Evolutionary conservation across 345 rosid species (phyloP), one percentile per base, ranked within the genome.

Genomic region (Gossypium ekmanianum): DNA sequence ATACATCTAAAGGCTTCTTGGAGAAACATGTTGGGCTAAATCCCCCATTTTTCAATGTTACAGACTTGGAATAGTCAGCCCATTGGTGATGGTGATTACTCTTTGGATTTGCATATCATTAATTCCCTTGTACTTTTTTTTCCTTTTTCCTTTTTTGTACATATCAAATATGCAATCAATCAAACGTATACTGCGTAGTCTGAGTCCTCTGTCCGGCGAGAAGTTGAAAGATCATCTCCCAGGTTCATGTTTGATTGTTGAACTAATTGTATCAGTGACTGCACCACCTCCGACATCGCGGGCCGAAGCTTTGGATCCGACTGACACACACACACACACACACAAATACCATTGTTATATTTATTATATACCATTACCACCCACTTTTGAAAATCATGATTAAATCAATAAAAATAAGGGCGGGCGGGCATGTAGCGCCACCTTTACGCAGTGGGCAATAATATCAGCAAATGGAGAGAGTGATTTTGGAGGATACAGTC

Each of bases 381-480:
- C 7, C 41, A 34, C 41, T 34, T 34, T 34, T 34, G 41, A 34
- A 34, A 7, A 34, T 5, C 7, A 34, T 16, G 18, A 52, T 14
- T 14, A 12, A 51, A 14, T 51, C n/a, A 14, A 14, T 2, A 13
- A 51, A 34, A 34, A 34, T 4, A 34, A 34, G 41, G 7, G 41
- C 41, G 7, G 41, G 41, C 41, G 7, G 41, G 7, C 41, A 34
- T 34, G 41, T 4, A 18, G 20, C 26, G 10, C 61, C 61, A 94
- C 98, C 90, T 92, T 92, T 59, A 92, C 88, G 50, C 98, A 94
- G 50, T 89, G 88, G n/a, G 93, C 89, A 68, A 94, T 87, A 51
- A 86, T 75, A 61, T 92, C 94, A 2, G 97, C 97, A 67, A 94
- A 92, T 75, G 90, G 47, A 7, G 97, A 87, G 76, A 94, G 82